phyloP scores from a whole-genome alignment of 169 alveolate genomes.

The Eimeria falciformis region DNA sequence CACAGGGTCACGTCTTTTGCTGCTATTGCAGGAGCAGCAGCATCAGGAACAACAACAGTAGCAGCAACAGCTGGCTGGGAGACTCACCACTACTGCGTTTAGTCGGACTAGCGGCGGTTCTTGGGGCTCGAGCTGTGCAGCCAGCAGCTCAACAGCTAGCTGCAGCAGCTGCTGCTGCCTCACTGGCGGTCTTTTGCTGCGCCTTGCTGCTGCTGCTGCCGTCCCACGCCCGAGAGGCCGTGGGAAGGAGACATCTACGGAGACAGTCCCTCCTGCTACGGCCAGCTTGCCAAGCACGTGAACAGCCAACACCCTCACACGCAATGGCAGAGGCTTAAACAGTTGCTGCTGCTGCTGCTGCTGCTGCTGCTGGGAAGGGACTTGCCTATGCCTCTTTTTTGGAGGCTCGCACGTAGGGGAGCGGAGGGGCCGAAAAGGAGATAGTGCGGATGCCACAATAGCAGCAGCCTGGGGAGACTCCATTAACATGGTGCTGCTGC shows the following conservation, averaged over 20 bases:
- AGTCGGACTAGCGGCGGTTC: conserved; percentile 49
- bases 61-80: neutral
- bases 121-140: conserved; percentile 11
- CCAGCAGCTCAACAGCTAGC: conserved; percentile 4
- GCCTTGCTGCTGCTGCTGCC: neutral
- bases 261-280: neutral
- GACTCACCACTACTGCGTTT: conserved; percentile 38
- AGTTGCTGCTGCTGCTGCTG: conserved; percentile 34
- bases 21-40: neutral
- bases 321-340: conserved; percentile 14
- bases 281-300: conserved; percentile 56
- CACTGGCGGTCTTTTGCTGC: neutral
- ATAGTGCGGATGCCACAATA: neutral
- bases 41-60: neutral
- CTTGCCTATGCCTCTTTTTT: conserved; percentile 3
- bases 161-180: conserved; percentile 18
- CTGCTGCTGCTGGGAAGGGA: conserved; percentile 19
- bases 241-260: neutral
- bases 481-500: neutral
- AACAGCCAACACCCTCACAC: conserved; percentile 43
- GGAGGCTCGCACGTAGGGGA: neutral
- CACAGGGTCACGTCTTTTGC: neutral
- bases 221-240: neutral
- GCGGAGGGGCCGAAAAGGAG: conserved; percentile 15
- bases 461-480: conserved; percentile 26